Evolutionary conservation across 352 stramenopile genomes (phyloP), one percentile per base, ranked within the genome.

Genomic region (Blastocystis sp.): DNA sequence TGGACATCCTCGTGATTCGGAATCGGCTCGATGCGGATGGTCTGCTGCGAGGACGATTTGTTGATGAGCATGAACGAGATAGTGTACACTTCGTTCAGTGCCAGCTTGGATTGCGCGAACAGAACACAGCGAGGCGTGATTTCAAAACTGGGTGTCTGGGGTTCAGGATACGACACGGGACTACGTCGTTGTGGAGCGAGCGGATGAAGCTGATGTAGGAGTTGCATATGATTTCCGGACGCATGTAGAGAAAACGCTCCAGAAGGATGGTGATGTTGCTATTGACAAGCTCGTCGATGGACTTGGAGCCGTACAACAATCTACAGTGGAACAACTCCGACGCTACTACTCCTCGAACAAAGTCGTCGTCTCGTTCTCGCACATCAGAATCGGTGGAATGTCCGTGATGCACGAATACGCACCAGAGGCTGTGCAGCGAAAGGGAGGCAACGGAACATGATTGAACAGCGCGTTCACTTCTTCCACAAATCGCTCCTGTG

Each of bases 191-290:
- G 63, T 74, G 63, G 10, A 26, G 29, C 12, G 31, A 33, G 31
- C 74, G 74, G n/a, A 85, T 62, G 31, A 19, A 85, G n/a, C 31
- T 33, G 50, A 85, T 69, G 61, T 69, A 85, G 2, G 74, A 24
- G 33, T 85, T 85, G 74, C 74, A 85, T 10, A 85, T 85, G 66
- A 29, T 19, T 55, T 67, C 55, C 16, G 74, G 74, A 69, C 74
- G 74, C 74, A 85, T 85, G 45, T 70, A 85, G 19, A 85, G 26
- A 50, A 85, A 85, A 21, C 74, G 74, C 26, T 85, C 74, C 16
- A 85, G 51, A 33, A 85, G 55, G n/a, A 69, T 29, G 55, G 74
- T 70, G 55, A 69, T 85, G 33, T 59, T 24, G 19, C 35, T 85
- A 41, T 85, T 85, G 13, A 85, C 74, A 26, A 85, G 74, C 35